Percentiles rank a stretch among this genome's conserved stretches.
These are phyloP conservation scores for Quercus mongolica DNA, from an alignment of 306 rosid genomes.

Conservation along the genomic window DNA sequence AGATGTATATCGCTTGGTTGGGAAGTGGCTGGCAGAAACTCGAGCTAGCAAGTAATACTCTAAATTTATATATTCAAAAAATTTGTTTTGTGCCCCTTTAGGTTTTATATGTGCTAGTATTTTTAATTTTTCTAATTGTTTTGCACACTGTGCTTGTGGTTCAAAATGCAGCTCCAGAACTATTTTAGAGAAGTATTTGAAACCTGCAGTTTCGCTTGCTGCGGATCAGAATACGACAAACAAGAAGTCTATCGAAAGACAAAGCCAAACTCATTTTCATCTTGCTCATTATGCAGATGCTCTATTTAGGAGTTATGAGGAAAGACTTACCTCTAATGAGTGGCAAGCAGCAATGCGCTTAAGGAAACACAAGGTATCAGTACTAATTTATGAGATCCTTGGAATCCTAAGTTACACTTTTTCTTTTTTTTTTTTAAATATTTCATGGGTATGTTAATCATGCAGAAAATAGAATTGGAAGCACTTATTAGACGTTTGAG, in stretches of 20 bases:
- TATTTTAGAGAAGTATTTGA: conserved; percentile 85
- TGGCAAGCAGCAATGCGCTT: conserved; percentile 93
- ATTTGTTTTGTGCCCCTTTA: conserved; percentile 2
- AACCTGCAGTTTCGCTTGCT: conserved; percentile 81
- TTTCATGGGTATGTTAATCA: conserved; percentile 20
- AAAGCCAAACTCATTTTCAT: conserved; percentile 73
- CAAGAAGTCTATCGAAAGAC: conserved; percentile 56
- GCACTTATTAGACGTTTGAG: conserved; percentile 66
- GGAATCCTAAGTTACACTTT: conserved; percentile 1
- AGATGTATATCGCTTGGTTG: conserved; percentile 80
- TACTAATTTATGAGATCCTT: conserved; percentile 1
- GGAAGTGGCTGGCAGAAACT: conserved; percentile 98
- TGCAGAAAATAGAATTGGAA: conserved; percentile 80
- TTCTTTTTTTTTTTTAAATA: conserved; percentile 3
- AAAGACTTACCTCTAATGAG: conserved; percentile 79
- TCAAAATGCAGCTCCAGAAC: conserved; percentile 82
- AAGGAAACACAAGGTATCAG: conserved; percentile 82
- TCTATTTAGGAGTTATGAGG: conserved; percentile 83
- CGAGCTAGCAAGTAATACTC: conserved; percentile 86
- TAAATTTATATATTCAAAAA: conserved; percentile 12
- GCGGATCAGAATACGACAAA: conserved; percentile 51
- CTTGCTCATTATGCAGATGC: conserved; percentile 96
- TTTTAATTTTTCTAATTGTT: background rate
- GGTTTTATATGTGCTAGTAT: conserved; percentile 3
- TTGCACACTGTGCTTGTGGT: background rate